These are phyloP conservation scores for Hydnomerulius pinastri DNA, from an alignment of 768 basidiomycete species.

Conservation along the genomic window DNA sequence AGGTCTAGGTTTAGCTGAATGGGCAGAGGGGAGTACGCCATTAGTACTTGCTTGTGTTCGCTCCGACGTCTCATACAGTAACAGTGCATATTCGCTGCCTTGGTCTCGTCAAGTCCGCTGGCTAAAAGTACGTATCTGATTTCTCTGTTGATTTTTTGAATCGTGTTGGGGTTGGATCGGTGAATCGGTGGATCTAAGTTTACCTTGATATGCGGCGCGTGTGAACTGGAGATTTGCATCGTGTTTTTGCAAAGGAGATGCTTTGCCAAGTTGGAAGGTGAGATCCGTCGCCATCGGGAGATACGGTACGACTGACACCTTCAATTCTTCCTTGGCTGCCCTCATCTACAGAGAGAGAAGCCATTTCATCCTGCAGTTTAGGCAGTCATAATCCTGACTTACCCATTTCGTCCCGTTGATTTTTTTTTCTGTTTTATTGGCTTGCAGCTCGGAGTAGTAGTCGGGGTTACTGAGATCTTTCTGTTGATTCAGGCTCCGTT, in stretches of 20 bases:
- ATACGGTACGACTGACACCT: constrained; percentile 48
- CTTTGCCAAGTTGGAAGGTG: constrained; percentile 36
- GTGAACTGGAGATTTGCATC: constrained; percentile 36
- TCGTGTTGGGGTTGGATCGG: constrained; percentile 20
- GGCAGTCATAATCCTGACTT: too few relatives aligned
- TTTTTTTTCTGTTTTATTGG: constrained; percentile 14
- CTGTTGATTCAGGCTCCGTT: neutral
- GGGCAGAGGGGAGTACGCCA: constrained; percentile 25
- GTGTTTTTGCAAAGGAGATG: constrained; percentile 21
- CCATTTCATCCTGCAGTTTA: too few relatives aligned
- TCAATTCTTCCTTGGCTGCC: too few relatives aligned
- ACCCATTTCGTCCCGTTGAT: constrained; percentile 33
- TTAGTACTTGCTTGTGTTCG: neutral
- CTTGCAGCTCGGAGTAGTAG: neutral
- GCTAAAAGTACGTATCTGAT: too few relatives aligned
- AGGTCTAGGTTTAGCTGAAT: constrained; percentile 17
- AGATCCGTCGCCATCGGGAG: constrained; percentile 69
- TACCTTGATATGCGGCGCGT: constrained; percentile 23
- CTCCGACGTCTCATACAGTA: neutral
- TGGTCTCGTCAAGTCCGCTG: too few relatives aligned
- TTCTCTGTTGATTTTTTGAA: neutral
- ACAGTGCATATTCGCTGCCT: too few relatives aligned
- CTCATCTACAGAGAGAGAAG: too few relatives aligned
- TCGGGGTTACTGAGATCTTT: neutral
- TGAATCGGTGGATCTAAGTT: constrained; percentile 30